Evolutionary conservation across 169 alveolate genomes (phyloP).

Genomic region (Cyclospora cayetanensis): DNA sequence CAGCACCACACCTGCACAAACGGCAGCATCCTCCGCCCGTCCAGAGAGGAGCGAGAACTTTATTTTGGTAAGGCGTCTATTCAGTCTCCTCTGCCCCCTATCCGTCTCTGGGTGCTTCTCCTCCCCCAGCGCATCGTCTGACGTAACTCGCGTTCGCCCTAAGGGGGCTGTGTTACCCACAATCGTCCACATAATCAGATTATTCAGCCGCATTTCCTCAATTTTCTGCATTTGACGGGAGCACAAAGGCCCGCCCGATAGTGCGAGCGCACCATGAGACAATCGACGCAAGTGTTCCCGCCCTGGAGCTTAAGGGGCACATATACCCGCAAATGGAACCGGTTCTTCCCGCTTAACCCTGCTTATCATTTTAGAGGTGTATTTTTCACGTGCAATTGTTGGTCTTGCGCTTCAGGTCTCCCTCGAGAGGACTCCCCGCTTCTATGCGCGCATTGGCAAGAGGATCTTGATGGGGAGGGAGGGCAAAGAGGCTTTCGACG

Average conservation of each 20-base stretch:
- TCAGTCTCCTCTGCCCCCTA: not conserved
- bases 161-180: too few species aligned
- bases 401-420: conserved; percentile 54
- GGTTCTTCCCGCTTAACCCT: too few species aligned
- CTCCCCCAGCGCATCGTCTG: too few species aligned
- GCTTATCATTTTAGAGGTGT: not conserved
- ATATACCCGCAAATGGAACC: too few species aligned
- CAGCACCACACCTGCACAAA: not conserved
- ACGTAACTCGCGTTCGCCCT: too few species aligned
- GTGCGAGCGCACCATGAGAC: too few species aligned
- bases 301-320: too few species aligned
- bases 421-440: conserved; percentile 46
- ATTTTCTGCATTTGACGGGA: not conserved
- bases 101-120: too few species aligned
- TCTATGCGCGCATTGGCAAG: conserved; percentile 62
- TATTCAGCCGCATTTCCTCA: not conserved
- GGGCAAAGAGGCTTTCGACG: conserved; percentile 52
- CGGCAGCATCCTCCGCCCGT: not conserved
- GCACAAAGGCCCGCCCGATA: too few species aligned
- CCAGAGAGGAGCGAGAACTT: not conserved
- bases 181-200: too few species aligned
- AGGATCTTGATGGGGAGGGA: conserved; percentile 49
- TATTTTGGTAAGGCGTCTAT: not conserved
- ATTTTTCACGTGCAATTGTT: not conserved
- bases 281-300: too few species aligned